Evolutionary conservation across 306 rosid species (phyloP).

Genomic region (Prunus mume): DNA sequence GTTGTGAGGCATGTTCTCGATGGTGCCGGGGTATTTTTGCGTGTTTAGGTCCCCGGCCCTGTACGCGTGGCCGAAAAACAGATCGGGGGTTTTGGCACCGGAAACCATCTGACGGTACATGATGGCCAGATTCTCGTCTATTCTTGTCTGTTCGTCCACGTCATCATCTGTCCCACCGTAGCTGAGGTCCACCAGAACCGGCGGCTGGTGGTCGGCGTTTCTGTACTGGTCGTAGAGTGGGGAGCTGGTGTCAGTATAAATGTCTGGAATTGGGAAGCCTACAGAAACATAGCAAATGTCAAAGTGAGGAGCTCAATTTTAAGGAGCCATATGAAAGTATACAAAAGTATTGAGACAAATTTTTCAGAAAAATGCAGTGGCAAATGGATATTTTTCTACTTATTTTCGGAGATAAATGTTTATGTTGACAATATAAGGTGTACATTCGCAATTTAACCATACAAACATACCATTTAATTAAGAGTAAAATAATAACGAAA

Average conservation of each 20-base stretch:
- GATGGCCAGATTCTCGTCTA: slow-evolving; percentile 34
- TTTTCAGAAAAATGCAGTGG: too few species aligned
- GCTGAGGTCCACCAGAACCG: slow-evolving; percentile 45
- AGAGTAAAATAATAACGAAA: too few species aligned
- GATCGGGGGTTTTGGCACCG: slow-evolving; percentile 32
- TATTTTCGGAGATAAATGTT: too few species aligned
- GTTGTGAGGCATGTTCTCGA: slow-evolving; percentile 59
- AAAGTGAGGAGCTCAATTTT: too few species aligned
- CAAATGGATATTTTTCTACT: too few species aligned
- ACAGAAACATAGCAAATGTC: too few species aligned
- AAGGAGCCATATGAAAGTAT: too few species aligned
- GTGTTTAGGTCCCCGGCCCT: slow-evolving; percentile 58
- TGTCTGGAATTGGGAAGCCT: slow-evolving; percentile 55
- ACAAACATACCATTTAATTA: too few species aligned
- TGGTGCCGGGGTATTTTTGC: slow-evolving; percentile 23
- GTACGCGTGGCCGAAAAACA: slow-evolving; percentile 52
- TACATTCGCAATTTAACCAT: not conserved
- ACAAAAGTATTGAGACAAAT: too few species aligned
- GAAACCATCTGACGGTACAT: slow-evolving; percentile 78
- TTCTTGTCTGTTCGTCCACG: not conserved
- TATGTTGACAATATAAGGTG: not conserved
- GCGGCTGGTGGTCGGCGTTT: slow-evolving; percentile 51
- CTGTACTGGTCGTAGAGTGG: slow-evolving; percentile 55
- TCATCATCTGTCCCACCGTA: not conserved
- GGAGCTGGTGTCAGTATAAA: slow-evolving; percentile 40